A percentile compares a stretch with the other conserved stretches of the same genome.
Conservation (phyloP, 2,329 filamentous ascomycete species). For the Pseudogymnoascus sp. region DNA sequence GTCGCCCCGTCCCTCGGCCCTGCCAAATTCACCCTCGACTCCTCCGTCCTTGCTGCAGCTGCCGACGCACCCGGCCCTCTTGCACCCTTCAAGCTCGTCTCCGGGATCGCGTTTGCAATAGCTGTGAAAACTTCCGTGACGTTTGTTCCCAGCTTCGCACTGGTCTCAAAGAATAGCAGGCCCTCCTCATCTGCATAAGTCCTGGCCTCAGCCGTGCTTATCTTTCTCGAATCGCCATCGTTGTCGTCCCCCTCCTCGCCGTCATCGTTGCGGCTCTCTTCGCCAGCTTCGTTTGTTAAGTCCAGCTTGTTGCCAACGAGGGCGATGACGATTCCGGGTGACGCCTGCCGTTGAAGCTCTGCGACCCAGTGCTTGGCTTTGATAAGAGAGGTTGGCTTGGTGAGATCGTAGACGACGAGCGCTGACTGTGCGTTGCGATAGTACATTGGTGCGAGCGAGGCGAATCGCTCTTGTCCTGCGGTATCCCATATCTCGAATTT, state of each 20-base stretch:
- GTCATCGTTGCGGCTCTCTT: slow-evolving; percentile 40
- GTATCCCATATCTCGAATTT: slow-evolving; percentile 98
- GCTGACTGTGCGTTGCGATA: slow-evolving; percentile 98
- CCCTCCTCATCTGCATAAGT: slow-evolving; percentile 91
- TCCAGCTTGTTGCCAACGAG: slow-evolving; percentile 96
- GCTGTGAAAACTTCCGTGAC: slow-evolving; percentile 95
- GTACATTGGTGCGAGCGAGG: slow-evolving; percentile 96
- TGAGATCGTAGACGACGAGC: slow-evolving; percentile 96
- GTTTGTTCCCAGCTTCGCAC: slow-evolving; percentile 91
- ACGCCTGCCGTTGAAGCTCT: slow-evolving; percentile 91
- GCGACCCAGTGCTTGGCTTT: slow-evolving; percentile 99
- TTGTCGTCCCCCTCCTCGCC: slow-evolving; percentile 40
- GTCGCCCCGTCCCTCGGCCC: slow-evolving; percentile 64
- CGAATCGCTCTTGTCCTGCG: slow-evolving; percentile 94
- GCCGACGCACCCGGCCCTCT: slow-evolving; percentile 60
- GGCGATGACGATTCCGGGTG: slow-evolving; percentile 92
- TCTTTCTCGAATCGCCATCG: slow-evolving; percentile 72
- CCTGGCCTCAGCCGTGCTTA: slow-evolving; percentile 85
- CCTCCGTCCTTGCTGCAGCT: slow-evolving; percentile 45
- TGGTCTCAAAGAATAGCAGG: slow-evolving; percentile 94
- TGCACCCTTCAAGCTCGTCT: slow-evolving; percentile 87
- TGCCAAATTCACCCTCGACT: slow-evolving; percentile 72
- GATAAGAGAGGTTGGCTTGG: slow-evolving; percentile 86
- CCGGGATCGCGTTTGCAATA: slow-evolving; percentile 95
- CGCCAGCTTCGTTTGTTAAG: slow-evolving; percentile 57